Evolutionary conservation across 306 rosid genomes (phyloP), one percentile per base, ranked within the genome.

Genomic region (Fagus crenata): DNA sequence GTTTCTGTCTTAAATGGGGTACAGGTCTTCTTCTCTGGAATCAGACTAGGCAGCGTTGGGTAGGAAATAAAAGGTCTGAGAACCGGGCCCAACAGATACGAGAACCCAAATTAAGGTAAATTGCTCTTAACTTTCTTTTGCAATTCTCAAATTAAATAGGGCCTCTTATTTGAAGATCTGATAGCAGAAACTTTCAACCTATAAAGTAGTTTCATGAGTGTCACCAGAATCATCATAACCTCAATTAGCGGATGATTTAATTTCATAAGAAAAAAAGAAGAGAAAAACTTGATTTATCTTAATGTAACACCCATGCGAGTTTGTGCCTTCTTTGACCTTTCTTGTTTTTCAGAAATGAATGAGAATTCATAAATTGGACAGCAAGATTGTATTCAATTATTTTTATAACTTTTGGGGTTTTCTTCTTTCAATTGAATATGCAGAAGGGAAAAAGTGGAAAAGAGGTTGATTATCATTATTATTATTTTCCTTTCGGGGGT

Each of bases 1-100:
- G 31, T 37, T 65, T n/a, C 49, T 7, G 9, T 39, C 28, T 7
- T 39, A 36, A 33, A 35, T 77, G 81, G 82, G 81, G 67, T 83
- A 79, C 89, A 95, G 99, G 99, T 80, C 82, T 89, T 77, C 91
- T 87, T 87, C 91, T 92, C 77, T 95, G 97, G 97, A 95, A 89
- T 81, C 97, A 92, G 74, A 90, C 89, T 72, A 84, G 97, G 81
- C 97, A 89, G 74, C 89, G 85, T 53, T 95, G 99, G 99, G 73
- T 86, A 53, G 96, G 97, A 83, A 88, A 86, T 59, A 88, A 86
- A 71, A 89, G 69, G 77, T n/a, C 87, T 0, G 88, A 84, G 81
- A 86, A 67, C 51, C 88, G 36, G 51, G 53, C 81, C 42, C 90
- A 77, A 41, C 93, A 86, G 82, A 78, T 70, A 77, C 91, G 71